Conservation (phyloP, 495 filamentous ascomycete species). For the Aspergillus bertholletiae region DNA sequence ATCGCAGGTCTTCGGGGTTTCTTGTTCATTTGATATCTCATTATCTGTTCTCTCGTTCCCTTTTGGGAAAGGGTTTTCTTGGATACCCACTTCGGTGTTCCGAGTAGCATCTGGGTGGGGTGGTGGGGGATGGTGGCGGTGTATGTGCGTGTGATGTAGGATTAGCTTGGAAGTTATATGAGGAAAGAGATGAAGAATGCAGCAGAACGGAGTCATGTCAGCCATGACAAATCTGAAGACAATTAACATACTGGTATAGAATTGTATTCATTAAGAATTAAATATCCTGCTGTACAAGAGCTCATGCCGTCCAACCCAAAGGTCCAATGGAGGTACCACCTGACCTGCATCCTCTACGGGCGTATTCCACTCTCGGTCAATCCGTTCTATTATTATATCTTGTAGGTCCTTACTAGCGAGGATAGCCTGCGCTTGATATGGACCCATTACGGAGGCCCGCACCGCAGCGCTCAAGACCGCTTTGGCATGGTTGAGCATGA, state of each 20-base stretch:
- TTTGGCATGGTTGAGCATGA: constrained; percentile 83
- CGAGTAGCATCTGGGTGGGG: constrained; percentile 18
- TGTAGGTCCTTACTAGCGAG: constrained; percentile 66
- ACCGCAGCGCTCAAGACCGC: constrained; percentile 87
- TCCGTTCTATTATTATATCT: constrained; percentile 54
- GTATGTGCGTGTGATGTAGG: constrained; percentile 41
- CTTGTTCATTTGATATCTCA: constrained; percentile 13
- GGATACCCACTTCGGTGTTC: constrained; percentile 32
- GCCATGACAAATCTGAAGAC: constrained; percentile 2
- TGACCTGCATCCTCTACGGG: constrained; percentile 81
- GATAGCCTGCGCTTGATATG: constrained; percentile 85
- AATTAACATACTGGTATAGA: constrained; percentile 3
- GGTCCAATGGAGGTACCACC: constrained; percentile 78
- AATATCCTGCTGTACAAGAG: constrained; percentile 95
- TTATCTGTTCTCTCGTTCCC: constrained; percentile 13
- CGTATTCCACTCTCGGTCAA: constrained; percentile 56
- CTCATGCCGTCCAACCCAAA: constrained; percentile 95
- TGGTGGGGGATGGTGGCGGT: constrained; percentile 5
- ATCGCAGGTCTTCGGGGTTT: constrained; percentile 17
- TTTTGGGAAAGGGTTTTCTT: constrained; percentile 16
- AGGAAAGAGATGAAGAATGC: constrained; percentile 15
- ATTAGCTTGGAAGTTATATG: constrained; percentile 25
- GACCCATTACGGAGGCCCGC: constrained; percentile 81
- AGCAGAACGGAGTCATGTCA: constrained; percentile 17
- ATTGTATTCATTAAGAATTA: constrained; percentile 55